Base-by-base conservation (phyloP, 306 rosid genomes). In the Sechiopsis laciniata region DNA sequence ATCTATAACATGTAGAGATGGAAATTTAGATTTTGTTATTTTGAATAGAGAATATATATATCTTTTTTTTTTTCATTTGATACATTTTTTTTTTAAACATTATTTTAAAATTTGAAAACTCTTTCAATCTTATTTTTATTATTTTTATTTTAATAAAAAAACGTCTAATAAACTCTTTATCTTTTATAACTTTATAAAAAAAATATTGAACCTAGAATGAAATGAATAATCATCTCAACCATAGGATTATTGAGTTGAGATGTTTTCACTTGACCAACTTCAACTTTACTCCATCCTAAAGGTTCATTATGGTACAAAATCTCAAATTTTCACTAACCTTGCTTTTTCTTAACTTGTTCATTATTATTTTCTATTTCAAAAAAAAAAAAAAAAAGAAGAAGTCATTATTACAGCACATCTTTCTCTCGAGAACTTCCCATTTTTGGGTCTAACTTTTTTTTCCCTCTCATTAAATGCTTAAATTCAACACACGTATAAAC, bases 221-320 rank as follows among this genome's bases (percentile, higher is more conserved):
- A 42, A 42, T 37, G 54, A 65, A 40, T 65, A 65, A 65, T 65
- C 10, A 65, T 42, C 53, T 5, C 32, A 15, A 11, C 54, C 29
- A 46, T 67, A 20, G 72, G 72, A 46, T 67, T 45, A 67, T 67
- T 67, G 71, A 65, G 71, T 65, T n/a, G 71, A 67, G 54, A 45
- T 67, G 48, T 42, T 5, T 67, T 66, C 17, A 7, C 55, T 67
- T 21, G 22, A 50, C 73, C 73, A 48, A 66, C 73, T 69, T 69
- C 57, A 14, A 21, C 73, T 50, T 69, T 50, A 69, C 73, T 69
- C 73, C 17, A 69, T 13, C 57, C 37, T 21, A 20, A 48, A 12
- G 6, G 6, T 22, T 69, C 58, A 50, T 20, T 22, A 46, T 69
- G 58, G 45, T 50, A 9, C 19, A 48, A 69, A 12, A 19, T 67